Evolutionary conservation across 305 asterid species (phyloP).

Genomic region (Solanum aculeatissimum): DNA sequence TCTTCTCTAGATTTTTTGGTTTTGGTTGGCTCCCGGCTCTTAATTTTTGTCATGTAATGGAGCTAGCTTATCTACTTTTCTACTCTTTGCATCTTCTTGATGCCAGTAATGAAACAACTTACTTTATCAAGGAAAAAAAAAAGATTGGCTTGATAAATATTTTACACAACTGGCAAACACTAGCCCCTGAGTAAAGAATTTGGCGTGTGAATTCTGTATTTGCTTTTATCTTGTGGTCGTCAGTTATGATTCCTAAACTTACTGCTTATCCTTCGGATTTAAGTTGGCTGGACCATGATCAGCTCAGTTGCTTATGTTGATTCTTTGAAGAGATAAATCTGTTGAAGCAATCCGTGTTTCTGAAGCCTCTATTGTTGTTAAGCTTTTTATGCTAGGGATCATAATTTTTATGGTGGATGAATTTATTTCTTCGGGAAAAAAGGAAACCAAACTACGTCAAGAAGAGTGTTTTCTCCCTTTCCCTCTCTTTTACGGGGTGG

Average conservation of each 20-base stretch:
- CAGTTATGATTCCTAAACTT: not conserved
- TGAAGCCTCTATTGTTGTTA: not conserved
- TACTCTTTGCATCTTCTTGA: not conserved
- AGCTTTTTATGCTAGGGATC: not conserved
- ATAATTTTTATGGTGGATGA: not conserved
- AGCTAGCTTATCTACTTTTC: not conserved
- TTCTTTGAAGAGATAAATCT: not conserved
- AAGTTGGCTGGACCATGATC: not conserved
- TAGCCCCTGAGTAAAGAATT: not conserved
- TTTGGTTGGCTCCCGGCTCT: not conserved
- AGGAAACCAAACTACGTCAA: not conserved
- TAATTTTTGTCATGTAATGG: not conserved
- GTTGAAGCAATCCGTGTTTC: not conserved
- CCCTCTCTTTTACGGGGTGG: not conserved
- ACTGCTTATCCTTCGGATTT: not conserved
- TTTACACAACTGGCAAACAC: not conserved
- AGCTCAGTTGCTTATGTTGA: not conserved
- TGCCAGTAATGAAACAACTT: not conserved
- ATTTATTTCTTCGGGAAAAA: not conserved
- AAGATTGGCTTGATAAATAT: not conserved
- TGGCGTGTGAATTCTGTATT: not conserved
- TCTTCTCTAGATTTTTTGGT: not conserved
- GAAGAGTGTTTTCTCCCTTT: not conserved
- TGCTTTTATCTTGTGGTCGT: not conserved
- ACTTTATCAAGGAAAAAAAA: not conserved